Evolutionary conservation across 1,139 yeast species (phyloP), one percentile per base, ranked within the genome.

Genomic region (Suhomyces bribrorum): DNA sequence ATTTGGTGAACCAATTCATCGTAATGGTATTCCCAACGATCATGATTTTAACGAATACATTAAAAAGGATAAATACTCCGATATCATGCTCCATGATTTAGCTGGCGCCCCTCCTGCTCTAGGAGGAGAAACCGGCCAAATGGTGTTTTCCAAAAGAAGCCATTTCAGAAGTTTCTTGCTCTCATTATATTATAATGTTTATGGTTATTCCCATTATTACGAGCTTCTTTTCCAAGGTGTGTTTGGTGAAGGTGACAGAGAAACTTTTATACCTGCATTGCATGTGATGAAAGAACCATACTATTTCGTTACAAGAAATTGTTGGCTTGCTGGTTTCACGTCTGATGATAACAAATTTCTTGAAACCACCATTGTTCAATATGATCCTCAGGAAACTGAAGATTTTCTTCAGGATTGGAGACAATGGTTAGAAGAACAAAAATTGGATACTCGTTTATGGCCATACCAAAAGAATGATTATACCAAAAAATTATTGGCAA

Each of bases 241-340:
- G 1, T 61, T 57, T 13, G 71, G 70, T 2, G 56, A 52, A 26
- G 72, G 73, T 14, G 74, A 68, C 43, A 57, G 68, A 37, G 74
- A 68, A 38, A 64, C 73, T 1, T 58, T 64, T 32, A 53, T 65
- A 8, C 70, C 72, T 2, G 73, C 73, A 4, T 53, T 67, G 26
- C 62, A 64, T 32, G 68, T 63, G 2, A 58, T 67, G 52, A 50
- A 61, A 26, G 71, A 65, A 42, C 60, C 69, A 3, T 67, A 64
- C 40, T 50, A 59, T 40, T 40, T 62, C 18, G 62, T 58, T 2
- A 47, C 42, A 15, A 44, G 49, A 35, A 46, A 46, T 12, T 41
- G 49, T 3, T 49, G 51, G 50, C 40, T 49, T 11, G 53, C 52
- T 3, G 50, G 55, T 18, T 45, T 38, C 34, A 37, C 36, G 28